These are phyloP conservation scores for Backusella tarrabulga DNA, from an alignment of 192 early-diverging fungal species.

Conservation along the genomic window DNA sequence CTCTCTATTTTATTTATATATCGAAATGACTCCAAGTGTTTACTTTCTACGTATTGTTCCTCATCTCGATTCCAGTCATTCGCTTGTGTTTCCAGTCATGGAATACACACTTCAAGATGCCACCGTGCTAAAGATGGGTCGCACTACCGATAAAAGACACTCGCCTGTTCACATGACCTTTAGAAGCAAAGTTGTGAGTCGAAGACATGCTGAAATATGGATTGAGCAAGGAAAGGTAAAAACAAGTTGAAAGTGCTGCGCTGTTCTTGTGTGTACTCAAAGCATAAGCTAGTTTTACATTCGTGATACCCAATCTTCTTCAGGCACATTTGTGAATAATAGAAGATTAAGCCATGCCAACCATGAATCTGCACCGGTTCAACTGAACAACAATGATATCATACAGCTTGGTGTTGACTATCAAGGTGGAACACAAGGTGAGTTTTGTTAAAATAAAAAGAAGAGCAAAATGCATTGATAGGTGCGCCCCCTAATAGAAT, in stretches of 20 bases:
- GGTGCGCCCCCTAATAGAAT: constrained; percentile 15
- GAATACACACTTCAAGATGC: constrained; percentile 38
- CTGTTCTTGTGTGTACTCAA: too few relatives aligned
- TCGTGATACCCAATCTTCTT: constrained; percentile 93
- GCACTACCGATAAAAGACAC: constrained; percentile 36
- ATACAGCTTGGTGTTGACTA: constrained; percentile 97
- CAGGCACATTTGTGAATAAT: constrained; percentile 97
- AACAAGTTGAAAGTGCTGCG: too few relatives aligned
- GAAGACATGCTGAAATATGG: constrained; percentile 89
- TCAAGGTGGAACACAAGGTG: constrained; percentile 87
- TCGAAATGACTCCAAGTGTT: neutral
- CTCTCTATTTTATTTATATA: neutral
- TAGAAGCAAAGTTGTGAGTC: constrained; percentile 81
- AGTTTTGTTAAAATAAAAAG: neutral
- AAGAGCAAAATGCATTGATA: neutral
- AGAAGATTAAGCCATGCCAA: constrained; percentile 84
- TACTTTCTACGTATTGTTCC: constrained; percentile 52
- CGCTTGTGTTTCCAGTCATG: constrained; percentile 58
- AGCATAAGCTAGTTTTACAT: constrained; percentile 65
- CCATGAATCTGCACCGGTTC: constrained; percentile 79
- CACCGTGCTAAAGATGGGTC: constrained; percentile 38
- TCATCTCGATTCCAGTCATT: constrained; percentile 51
- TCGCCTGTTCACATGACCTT: constrained; percentile 62
- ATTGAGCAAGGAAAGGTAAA: constrained; percentile 45
- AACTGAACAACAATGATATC: constrained; percentile 86